phyloP scores from a whole-genome alignment of 2,329 filamentous ascomycete genomes.

The Aspergillus jensenii region DNA sequence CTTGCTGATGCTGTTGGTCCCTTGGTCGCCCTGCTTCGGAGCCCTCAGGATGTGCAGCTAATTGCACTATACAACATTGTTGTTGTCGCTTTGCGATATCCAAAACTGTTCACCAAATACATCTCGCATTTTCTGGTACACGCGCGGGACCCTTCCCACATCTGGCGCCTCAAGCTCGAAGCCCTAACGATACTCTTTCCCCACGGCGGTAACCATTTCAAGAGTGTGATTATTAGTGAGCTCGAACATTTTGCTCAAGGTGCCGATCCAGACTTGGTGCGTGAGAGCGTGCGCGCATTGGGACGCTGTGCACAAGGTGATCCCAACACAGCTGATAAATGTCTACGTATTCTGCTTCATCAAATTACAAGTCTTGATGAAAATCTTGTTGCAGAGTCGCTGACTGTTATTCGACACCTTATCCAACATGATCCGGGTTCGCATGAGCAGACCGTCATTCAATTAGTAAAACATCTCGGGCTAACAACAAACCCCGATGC shows the following conservation, averaged over 20 bases:
- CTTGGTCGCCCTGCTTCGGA: conserved; percentile 78
- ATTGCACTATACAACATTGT: conserved; percentile 93
- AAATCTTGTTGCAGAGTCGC: conserved; percentile 82
- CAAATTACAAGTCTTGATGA: conserved; percentile 89
- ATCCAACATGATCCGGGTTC: conserved; percentile 85
- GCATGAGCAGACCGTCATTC: conserved; percentile 81
- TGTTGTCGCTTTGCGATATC: conserved; percentile 76
- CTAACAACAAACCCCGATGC: conserved; percentile 83
- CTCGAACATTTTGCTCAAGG: conserved; percentile 87
- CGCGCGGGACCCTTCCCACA: conserved; percentile 72
- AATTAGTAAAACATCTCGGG: conserved; percentile 87
- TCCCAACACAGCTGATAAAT: conserved; percentile 68
- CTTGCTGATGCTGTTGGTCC: conserved; percentile 76
- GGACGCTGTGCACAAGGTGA: conserved; percentile 87
- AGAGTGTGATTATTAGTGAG: conserved; percentile 86
- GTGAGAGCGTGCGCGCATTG: conserved; percentile 88
- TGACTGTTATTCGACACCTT: conserved; percentile 92
- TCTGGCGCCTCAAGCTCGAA: conserved; percentile 92
- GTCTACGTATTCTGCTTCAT: conserved; percentile 76
- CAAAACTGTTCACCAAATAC: conserved; percentile 81
- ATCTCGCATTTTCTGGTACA: conserved; percentile 86
- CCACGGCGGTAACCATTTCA: conserved; percentile 70
- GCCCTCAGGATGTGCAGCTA: conserved; percentile 82
- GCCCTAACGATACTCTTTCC: conserved; percentile 89
- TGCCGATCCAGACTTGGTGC: conserved; percentile 73